phyloP scores from a whole-genome alignment of 2,329 filamentous ascomycete species.

The Coniochaeta ligniaria region DNA sequence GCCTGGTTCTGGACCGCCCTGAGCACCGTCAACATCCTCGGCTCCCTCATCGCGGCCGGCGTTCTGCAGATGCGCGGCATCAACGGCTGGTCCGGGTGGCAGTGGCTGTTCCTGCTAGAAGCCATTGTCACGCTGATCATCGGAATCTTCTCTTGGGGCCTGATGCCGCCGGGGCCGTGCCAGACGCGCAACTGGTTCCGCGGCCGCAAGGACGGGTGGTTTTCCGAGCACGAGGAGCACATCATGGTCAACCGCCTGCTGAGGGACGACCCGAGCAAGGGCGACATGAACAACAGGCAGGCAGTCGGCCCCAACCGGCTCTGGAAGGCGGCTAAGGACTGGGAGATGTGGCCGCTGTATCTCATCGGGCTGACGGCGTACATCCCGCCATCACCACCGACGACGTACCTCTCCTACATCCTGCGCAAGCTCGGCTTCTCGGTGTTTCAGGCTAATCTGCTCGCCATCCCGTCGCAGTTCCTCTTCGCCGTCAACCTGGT shows the following conservation, averaged over 20 bases:
- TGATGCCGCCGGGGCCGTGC: conserved; percentile 37
- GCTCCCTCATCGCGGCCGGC: conserved; percentile 45
- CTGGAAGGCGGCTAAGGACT: conserved; percentile 47
- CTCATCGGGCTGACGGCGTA: conserved; percentile 41
- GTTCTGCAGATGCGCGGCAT: conserved; percentile 45
- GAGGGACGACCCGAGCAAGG: conserved; percentile 54
- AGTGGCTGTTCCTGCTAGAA: conserved; percentile 35
- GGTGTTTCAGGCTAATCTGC: conserved; percentile 36
- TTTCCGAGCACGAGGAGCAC: conserved; percentile 50
- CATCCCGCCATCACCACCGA: conserved; percentile 32
- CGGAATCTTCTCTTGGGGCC: conserved; percentile 33
- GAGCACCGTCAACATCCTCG: conserved; percentile 45
- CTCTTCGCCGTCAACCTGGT: conserved; percentile 31
- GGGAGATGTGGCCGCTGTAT: conserved; percentile 54
- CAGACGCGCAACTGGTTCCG: conserved; percentile 50
- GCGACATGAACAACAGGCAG: conserved; percentile 54
- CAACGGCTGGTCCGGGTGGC: conserved; percentile 45
- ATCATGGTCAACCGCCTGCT: conserved; percentile 55
- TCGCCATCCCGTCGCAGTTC: conserved; percentile 32
- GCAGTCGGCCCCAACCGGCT: conserved; percentile 36
- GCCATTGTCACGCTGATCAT: conserved; percentile 28
- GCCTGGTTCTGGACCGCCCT: conserved; percentile 62
- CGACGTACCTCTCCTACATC: conserved; percentile 37
- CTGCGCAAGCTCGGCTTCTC: conserved; percentile 34
- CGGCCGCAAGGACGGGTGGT: conserved; percentile 48